phyloP scores from a whole-genome alignment of 192 early-diverging fungal genomes.

The Thoreauomyces humboldtii region DNA sequence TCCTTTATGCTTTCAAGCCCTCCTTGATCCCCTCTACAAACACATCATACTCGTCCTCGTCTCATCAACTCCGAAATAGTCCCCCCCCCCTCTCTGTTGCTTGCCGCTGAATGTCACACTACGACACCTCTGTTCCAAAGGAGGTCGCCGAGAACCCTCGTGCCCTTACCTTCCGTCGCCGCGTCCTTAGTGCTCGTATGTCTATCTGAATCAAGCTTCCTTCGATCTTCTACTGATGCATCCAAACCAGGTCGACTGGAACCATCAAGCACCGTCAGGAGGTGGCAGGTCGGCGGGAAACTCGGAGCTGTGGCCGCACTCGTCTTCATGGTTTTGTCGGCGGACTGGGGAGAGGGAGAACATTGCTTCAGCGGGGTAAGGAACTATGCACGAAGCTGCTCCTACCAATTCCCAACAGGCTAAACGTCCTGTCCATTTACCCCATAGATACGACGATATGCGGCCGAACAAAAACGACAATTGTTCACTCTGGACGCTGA shows the following conservation, averaged over 20 bases:
- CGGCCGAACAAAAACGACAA: slow-evolving; percentile 4
- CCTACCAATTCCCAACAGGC: too few relatives aligned
- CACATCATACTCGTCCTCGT: too few relatives aligned
- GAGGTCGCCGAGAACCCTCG: slow-evolving; percentile 15
- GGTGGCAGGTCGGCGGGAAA: background rate
- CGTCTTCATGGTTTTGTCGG: slow-evolving; percentile 2
- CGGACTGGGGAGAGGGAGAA: slow-evolving; percentile 27
- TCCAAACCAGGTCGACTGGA: slow-evolving; percentile 4
- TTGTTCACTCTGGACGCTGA: slow-evolving; percentile 15
- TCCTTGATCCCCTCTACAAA: too few relatives aligned
- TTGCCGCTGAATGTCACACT: slow-evolving; percentile 23
- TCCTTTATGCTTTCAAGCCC: too few relatives aligned
- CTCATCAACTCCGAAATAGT: too few relatives aligned
- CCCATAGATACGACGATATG: background rate
- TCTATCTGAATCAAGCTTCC: background rate
- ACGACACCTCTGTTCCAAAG: slow-evolving; percentile 23
- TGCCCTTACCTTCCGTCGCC: slow-evolving; percentile 12
- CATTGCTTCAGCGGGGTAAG: slow-evolving; percentile 22
- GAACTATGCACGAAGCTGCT: background rate
- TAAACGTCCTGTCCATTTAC: background rate
- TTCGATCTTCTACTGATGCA: background rate
- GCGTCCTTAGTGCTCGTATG: slow-evolving; percentile 18
- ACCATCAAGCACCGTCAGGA: background rate
- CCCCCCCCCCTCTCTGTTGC: too few relatives aligned
- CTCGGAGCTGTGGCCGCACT: slow-evolving; percentile 6